A percentile compares a stretch with the other conserved stretches of the same genome.
These are phyloP conservation scores for Metschnikowia drakensbergensis DNA, from an alignment of 805 yeast genomes.

Conservation along the genomic window DNA sequence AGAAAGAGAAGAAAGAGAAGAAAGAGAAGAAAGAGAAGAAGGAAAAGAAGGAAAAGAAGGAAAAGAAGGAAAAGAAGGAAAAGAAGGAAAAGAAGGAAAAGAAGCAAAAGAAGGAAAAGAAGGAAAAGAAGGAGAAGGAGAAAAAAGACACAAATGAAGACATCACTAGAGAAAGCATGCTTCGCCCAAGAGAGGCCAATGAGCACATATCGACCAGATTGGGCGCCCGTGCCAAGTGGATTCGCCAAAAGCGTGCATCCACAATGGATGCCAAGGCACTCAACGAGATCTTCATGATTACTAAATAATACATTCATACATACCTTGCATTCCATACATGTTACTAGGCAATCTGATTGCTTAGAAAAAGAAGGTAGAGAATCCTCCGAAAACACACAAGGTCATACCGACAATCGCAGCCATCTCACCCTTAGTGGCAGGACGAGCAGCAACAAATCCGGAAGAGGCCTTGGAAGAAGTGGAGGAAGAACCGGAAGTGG, in stretches of 20 bases:
- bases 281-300: constrained; percentile 89
- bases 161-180: constrained; percentile 24
- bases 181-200: constrained; percentile 18
- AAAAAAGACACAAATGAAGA: constrained; percentile 25
- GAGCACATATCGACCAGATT: constrained; percentile 31
- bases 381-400: constrained; percentile 44
- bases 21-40: constrained; percentile 1
- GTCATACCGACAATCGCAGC: constrained; percentile 31
- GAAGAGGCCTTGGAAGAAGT: constrained; percentile 18
- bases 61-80: constrained; percentile 4
- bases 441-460: constrained; percentile 21
- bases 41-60: constrained; percentile 11
- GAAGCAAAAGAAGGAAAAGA: constrained; percentile 16
- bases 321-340: constrained; percentile 3
- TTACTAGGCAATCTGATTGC: background rate
- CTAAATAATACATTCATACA: constrained; percentile 30
- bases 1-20: constrained; percentile 13
- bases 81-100: constrained; percentile 2
- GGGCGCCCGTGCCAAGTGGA: constrained; percentile 80
- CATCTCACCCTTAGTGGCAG: constrained; percentile 30
- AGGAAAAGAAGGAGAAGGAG: constrained; percentile 19
- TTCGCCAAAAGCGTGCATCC: constrained; percentile 86
- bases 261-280: constrained; percentile 85
- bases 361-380: constrained; percentile 32
- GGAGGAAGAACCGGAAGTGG: constrained; percentile 24